These are phyloP conservation scores for Chamaecyparis obtusa DNA, from an alignment of 75 land plant genomes.

Conservation along the genomic window DNA sequence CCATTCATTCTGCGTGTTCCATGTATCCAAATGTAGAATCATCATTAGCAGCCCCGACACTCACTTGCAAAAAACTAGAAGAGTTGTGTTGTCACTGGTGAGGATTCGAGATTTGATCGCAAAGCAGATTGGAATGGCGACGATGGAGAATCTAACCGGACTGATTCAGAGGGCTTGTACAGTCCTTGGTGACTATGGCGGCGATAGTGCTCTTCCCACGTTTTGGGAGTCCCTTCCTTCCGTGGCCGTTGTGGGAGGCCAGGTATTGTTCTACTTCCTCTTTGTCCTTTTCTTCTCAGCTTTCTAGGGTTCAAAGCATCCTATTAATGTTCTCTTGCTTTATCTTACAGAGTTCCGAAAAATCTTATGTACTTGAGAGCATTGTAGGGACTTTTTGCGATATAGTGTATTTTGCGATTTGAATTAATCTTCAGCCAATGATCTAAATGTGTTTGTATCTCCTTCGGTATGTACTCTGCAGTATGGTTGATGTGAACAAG, in stretches of 20 bases:
- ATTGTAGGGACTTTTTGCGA: slow-evolving; percentile 69
- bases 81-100: too few relatives aligned
- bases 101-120: neutral
- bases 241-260: slow-evolving; percentile 93
- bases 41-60: too few relatives aligned
- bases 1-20: too few relatives aligned
- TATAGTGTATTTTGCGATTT: too few relatives aligned
- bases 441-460: too few relatives aligned
- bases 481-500: too few relatives aligned
- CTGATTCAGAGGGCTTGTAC: slow-evolving; percentile 90
- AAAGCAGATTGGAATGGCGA: slow-evolving; percentile 37
- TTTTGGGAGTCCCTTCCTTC: slow-evolving; percentile 91
- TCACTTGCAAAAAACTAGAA: too few relatives aligned
- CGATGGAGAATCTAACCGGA: slow-evolving; percentile 93
- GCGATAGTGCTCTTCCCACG: slow-evolving; percentile 63
- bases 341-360: slow-evolving; percentile 54
- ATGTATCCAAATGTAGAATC: too few relatives aligned
- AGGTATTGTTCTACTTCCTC: slow-evolving; percentile 32
- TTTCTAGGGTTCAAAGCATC: neutral
- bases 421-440: too few relatives aligned
- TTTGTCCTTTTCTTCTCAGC: neutral
- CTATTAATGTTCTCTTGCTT: neutral
- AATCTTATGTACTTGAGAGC: slow-evolving; percentile 69
- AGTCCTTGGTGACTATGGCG: slow-evolving; percentile 86
- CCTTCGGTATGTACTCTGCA: too few relatives aligned